These are phyloP conservation scores for Lepidium aucheri DNA, from an alignment of 345 rosid genomes.

Conservation along the genomic window DNA sequence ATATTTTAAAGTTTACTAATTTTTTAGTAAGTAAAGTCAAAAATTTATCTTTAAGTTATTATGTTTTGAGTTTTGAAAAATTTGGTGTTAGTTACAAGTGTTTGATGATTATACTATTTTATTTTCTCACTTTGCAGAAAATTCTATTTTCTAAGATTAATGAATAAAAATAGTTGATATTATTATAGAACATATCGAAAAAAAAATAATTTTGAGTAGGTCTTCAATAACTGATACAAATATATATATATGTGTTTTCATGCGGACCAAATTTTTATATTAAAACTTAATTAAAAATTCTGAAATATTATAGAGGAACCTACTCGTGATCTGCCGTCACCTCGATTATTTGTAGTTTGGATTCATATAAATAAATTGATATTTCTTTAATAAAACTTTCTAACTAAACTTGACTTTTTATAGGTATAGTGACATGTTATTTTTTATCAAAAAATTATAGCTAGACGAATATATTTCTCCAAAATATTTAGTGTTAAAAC, in stretches of 20 bases:
- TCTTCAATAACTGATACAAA: no score
- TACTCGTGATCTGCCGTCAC: neutral
- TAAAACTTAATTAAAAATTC: neutral
- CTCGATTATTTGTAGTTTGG: neutral
- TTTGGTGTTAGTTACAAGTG: no score
- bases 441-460: neutral
- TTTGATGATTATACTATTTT: no score
- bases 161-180: no score
- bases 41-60: no score
- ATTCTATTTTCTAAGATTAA: no score
- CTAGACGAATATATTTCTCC: neutral
- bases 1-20: no score
- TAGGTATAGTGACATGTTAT: neutral
- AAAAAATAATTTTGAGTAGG: no score
- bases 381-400: neutral
- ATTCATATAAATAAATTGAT: neutral
- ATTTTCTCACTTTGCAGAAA: no score
- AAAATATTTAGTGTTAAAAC: neutral
- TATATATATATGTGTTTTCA: neutral
- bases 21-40: no score
- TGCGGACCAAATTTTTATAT: neutral
- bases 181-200: no score
- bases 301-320: neutral
- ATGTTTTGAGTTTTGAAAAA: no score
- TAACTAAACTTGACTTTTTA: neutral